These are phyloP conservation scores for Thraustotheca clavata DNA, from an alignment of 352 stramenopile species.

Conservation along the genomic window DNA sequence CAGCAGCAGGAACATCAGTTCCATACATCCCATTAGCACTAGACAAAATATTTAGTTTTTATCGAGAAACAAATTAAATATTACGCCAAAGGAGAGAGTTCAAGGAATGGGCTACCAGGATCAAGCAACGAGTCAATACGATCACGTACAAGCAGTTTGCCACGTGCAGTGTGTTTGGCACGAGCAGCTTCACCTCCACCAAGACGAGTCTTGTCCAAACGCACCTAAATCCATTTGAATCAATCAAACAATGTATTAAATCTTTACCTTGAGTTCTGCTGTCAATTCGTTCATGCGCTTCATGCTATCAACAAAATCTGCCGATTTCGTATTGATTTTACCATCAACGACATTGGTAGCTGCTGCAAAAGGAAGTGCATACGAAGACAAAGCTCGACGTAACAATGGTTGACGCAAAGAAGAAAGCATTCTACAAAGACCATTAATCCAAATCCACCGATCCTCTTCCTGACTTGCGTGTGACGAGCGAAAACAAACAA, in stretches of 20 bases:
- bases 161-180: conserved; percentile 58
- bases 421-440: conserved; percentile 11
- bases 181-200: conserved; percentile 61
- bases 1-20: conserved; percentile 67
- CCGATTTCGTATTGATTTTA: conserved; percentile 47
- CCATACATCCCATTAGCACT: conserved; percentile 78
- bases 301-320: conserved; percentile 45
- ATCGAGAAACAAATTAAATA: not conserved
- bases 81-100: conserved; percentile 86
- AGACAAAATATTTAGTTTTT: not conserved
- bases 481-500: conserved; percentile 3
- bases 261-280: conserved; percentile 31
- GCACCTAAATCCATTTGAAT: not conserved
- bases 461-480: not conserved
- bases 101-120: conserved; percentile 91
- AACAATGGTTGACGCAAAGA: conserved; percentile 13
- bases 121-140: conserved; percentile 94
- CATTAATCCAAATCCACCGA: not conserved
- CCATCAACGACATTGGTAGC: conserved; percentile 55
- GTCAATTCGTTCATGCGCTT: conserved; percentile 52
- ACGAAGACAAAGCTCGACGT: conserved; percentile 14
- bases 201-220: conserved; percentile 34
- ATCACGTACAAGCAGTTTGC: conserved; percentile 85
- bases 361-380: conserved; percentile 8
- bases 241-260: not conserved